phyloP scores from a whole-genome alignment of 2,329 filamentous ascomycete species.

The Colletotrichum endophyticum region DNA sequence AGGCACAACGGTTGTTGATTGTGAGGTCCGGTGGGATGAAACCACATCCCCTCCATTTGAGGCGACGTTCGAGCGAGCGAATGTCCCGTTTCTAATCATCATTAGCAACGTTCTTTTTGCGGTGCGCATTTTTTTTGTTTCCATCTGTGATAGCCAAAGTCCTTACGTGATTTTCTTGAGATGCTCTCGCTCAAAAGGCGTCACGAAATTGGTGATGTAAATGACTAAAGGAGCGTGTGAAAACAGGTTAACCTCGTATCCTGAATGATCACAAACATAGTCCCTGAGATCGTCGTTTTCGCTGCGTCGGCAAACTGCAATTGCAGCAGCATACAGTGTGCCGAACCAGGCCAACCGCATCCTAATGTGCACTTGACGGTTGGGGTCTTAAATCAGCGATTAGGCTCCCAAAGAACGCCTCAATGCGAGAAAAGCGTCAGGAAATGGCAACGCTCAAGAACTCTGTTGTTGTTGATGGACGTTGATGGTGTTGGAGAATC shows the following conservation, averaged over 20 bases:
- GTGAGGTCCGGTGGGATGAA: constrained; percentile 35
- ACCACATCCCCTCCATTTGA: constrained; percentile 31
- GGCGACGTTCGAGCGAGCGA: constrained; percentile 39
- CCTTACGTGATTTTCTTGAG: constrained; percentile 37
- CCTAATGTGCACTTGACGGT: not conserved
- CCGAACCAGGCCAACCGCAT: not conserved
- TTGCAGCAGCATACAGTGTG: not conserved
- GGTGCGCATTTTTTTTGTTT: not conserved
- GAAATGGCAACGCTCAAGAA: not conserved
- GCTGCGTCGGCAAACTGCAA: not conserved
- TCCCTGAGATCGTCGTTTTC: constrained; percentile 3
- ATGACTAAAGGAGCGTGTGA: constrained; percentile 43
- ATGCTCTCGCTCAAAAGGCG: constrained; percentile 36
- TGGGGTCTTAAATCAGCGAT: not conserved
- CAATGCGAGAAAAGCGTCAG: not conserved
- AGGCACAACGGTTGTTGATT: constrained; percentile 40
- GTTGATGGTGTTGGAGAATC: not conserved
- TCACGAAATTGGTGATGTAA: constrained; percentile 42
- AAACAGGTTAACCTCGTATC: constrained; percentile 35
- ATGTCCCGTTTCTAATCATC: constrained; percentile 36
- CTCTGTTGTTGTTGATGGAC: not conserved
- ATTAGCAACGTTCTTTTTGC: not conserved
- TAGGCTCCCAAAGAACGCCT: not conserved
- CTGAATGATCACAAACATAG: constrained; percentile 32
- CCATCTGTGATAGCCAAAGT: not conserved